phyloP scores from a whole-genome alignment of 768 basidiomycete genomes.

The Postia placenta region DNA sequence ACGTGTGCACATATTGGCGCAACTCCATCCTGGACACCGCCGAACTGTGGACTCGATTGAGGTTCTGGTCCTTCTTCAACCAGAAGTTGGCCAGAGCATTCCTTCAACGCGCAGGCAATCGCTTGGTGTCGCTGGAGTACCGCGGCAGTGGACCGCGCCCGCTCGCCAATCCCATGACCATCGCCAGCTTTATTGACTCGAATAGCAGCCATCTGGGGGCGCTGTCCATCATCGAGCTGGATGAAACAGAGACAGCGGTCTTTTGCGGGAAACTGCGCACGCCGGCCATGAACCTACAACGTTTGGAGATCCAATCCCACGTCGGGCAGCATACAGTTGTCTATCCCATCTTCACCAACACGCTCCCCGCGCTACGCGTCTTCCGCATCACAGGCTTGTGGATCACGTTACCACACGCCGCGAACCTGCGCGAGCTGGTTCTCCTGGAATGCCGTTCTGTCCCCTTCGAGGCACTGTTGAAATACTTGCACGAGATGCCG shows the following conservation, averaged over 20 bases:
- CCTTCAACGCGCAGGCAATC: neutral
- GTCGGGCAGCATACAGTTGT: neutral
- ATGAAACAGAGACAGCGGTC: neutral
- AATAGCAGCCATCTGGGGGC: neutral
- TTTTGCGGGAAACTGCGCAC: neutral
- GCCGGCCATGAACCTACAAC: neutral
- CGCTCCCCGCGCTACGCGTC: neutral
- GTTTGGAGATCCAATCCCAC: neutral
- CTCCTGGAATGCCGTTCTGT: neutral
- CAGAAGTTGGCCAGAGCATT: neutral
- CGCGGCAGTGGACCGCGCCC: neutral
- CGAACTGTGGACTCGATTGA: neutral
- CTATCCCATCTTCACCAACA: neutral
- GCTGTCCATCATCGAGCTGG: neutral
- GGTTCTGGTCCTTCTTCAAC: neutral
- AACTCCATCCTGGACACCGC: neutral
- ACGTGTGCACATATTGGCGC: neutral
- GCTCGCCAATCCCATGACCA: neutral
- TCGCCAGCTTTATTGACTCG: neutral
- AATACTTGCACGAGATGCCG: neutral
- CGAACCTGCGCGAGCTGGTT: neutral
- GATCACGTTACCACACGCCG: neutral
- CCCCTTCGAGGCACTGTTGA: neutral
- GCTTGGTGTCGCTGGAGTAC: neutral
- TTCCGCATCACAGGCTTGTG: neutral